Conservation (phyloP, 192 early-diverging fungal species). For the Rhizophagus prolifer region DNA sequence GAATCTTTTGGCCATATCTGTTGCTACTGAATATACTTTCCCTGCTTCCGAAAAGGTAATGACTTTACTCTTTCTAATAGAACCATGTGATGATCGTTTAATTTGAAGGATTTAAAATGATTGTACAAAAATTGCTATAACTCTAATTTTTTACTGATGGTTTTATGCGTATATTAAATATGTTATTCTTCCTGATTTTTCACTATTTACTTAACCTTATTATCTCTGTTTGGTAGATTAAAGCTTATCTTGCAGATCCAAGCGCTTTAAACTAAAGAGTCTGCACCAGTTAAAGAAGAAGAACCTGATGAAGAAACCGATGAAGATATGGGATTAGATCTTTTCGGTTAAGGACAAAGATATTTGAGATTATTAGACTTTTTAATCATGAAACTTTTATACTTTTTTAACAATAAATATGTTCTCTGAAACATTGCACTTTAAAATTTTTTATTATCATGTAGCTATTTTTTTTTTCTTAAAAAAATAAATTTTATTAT, state of each 20-base stretch:
- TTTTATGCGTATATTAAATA: conserved; percentile 22
- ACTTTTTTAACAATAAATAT: too few species aligned
- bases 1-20: conserved; percentile 88
- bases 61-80: conserved; percentile 26
- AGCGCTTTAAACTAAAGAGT: conserved; percentile 67
- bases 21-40: conserved; percentile 90
- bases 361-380: too few species aligned
- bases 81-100: background rate
- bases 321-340: conserved; percentile 92
- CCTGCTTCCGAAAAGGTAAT: conserved; percentile 77
- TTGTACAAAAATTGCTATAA: conserved; percentile 48
- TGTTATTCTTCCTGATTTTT: background rate
- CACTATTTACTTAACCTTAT: background rate
- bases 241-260: conserved; percentile 93
- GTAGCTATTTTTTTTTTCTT: too few species aligned
- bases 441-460: too few species aligned
- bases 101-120: conserved; percentile 34
- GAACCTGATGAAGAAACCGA: conserved; percentile 82
- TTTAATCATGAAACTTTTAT: too few species aligned
- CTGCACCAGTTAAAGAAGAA: conserved; percentile 39
- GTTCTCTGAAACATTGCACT: too few species aligned
- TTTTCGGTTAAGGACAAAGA: conserved; percentile 67
- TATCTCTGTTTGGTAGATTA: conserved; percentile 61
- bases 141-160: conserved; percentile 60
- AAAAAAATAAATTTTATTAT: too few species aligned